Conservation (phyloP, 2,329 filamentous ascomycete species). For the Basipetospora chlamydospora region DNA sequence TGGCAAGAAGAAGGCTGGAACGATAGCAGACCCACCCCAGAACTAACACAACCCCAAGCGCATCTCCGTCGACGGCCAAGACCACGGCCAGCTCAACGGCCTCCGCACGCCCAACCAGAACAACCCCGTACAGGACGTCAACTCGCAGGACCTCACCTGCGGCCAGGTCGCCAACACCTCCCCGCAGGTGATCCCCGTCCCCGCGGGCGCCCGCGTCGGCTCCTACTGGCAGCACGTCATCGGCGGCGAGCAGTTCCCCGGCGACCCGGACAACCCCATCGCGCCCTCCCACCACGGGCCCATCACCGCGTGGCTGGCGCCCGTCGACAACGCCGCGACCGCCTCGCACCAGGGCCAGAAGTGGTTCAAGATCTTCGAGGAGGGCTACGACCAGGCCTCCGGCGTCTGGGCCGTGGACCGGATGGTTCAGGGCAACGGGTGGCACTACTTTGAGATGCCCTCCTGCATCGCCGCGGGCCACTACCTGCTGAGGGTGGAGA, state of each 20-base stretch:
- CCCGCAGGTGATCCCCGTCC: constrained; percentile 28
- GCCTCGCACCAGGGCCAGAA: constrained; percentile 23
- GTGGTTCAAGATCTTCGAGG: constrained; percentile 43
- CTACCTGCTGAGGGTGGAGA: constrained; percentile 40
- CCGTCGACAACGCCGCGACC: constrained; percentile 34
- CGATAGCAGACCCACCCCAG: no score
- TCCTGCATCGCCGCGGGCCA: constrained; percentile 35
- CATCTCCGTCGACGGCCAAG: constrained; percentile 31
- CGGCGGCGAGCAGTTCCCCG: constrained; percentile 33
- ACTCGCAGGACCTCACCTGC: constrained; percentile 32
- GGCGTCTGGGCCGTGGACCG: constrained; percentile 34
- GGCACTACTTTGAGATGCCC: constrained; percentile 34
- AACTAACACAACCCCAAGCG: constrained; percentile 5
- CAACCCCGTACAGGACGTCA: constrained; percentile 36
- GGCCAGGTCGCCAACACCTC: constrained; percentile 28
- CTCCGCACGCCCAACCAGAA: constrained; percentile 36
- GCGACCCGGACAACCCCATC: constrained; percentile 38
- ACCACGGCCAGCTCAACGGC: constrained; percentile 34
- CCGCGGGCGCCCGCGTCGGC: constrained; percentile 35
- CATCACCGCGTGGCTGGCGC: constrained; percentile 36
- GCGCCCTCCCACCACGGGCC: constrained; percentile 39
- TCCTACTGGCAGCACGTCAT: constrained; percentile 39
- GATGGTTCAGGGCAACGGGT: constrained; percentile 27
- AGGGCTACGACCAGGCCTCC: constrained; percentile 26
- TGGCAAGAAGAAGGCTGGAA: no score